Base-by-base conservation (phyloP, 2,329 filamentous ascomycete genomes). In the Neurospora crassa region DNA sequence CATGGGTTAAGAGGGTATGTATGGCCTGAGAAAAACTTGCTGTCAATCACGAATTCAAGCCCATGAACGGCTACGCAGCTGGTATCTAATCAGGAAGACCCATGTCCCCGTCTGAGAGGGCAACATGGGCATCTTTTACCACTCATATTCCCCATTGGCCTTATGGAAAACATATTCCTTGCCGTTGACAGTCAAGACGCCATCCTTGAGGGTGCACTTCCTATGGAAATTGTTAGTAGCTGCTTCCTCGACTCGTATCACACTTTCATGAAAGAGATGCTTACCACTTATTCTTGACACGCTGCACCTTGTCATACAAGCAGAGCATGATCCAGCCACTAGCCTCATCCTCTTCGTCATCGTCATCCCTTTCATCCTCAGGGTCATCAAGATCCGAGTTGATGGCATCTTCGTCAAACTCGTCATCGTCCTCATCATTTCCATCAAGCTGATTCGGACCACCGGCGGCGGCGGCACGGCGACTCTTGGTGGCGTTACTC, bases 81-180 rank as follows among this genome's bases (percentile, higher is more conserved):
- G 41, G 41, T 2, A 16, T 2, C 16, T 3, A 43, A n/a, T 0
- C 8, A 43, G n/a, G 42, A n/a, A 2, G 16, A 18, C 43, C 43
- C 43, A 24, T 6, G n/a, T 24, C n/a, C 43, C n/a, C 3, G 43
- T 37, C 37, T 20, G 8, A 12, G 43, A 47, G 43, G 74, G 29
- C 18, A 68, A 59, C 42, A 10, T 43, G 6, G 18, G 18, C 42
- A 5, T 43, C 11, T 63, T 29, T 70, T 88, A 99, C 96, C 96
- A 99, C 82, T 99, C 96, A 76, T 97, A 98, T 83, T 98, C 96
- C 78, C 96, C 96, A 67, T 91, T 94, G 34, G 94, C 96, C 83
- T 98, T 98, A 85, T 97, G 94, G 84, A 99, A 99, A 75, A 99
- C 92, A 79, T 97, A 97, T 81, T 99, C 96, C 82, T 93, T 97